Percentiles rank a stretch among this genome's conserved stretches.
Evolutionary conservation across 2,329 filamentous ascomycete species (phyloP).

Genomic region (Aspergillus candidus): DNA sequence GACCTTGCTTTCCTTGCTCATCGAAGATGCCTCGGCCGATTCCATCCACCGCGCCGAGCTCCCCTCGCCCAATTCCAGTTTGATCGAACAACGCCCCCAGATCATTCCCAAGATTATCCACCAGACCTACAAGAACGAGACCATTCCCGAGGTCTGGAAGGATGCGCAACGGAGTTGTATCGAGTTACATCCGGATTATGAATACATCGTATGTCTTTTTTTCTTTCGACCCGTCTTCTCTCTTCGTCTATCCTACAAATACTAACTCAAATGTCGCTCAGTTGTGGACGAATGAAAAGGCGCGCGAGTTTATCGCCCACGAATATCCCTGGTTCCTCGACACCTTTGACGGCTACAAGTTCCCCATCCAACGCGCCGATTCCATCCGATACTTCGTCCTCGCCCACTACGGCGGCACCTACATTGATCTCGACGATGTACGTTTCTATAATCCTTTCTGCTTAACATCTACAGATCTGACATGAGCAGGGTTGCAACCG

Average conservation of each 20-base stretch:
- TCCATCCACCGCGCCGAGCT: conserved; percentile 62
- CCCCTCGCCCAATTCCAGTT: conserved; percentile 56
- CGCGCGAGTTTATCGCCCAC: conserved; percentile 63
- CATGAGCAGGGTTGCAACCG: conserved; percentile 57
- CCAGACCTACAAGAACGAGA: conserved; percentile 68
- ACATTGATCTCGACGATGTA: conserved; percentile 71
- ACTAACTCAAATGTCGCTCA: conserved; percentile 32
- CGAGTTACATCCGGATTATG: conserved; percentile 62
- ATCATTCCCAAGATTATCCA: conserved; percentile 72
- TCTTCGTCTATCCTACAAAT: neutral
- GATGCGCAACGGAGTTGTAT: conserved; percentile 61
- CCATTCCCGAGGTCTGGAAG: conserved; percentile 61
- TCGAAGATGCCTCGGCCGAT: conserved; percentile 61
- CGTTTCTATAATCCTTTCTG: conserved; percentile 17
- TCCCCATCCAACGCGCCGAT: conserved; percentile 71
- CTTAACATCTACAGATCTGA: conserved; percentile 7
- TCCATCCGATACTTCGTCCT: conserved; percentile 75
- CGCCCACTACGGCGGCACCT: conserved; percentile 70
- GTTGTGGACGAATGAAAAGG: conserved; percentile 70
- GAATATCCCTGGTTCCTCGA: conserved; percentile 74
- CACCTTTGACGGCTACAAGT: conserved; percentile 67
- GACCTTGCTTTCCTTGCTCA: conserved; percentile 63
- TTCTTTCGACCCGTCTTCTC: neutral
- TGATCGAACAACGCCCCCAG: conserved; percentile 52
- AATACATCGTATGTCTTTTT: conserved; percentile 57